Percentiles rank a stretch among this genome's conserved stretches.
Conservation (phyloP, 1,284 basidiomycete genomes). For the Inonotus obliquus region DNA sequence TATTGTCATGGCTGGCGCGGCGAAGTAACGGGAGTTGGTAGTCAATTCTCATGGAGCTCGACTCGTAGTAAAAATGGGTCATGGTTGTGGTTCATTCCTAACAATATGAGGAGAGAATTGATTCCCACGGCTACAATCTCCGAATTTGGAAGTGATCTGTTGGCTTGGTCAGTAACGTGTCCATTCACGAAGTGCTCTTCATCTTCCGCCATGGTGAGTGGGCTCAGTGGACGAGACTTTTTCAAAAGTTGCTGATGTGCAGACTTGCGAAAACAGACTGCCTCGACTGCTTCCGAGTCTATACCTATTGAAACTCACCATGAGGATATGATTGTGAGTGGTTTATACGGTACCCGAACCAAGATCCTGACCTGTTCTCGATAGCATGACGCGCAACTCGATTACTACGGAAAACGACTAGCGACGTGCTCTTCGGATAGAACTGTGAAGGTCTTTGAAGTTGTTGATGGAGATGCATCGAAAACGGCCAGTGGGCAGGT, state of each 20-base stretch:
- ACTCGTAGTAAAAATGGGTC: too few relatives aligned
- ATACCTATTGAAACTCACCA: conserved; percentile 87
- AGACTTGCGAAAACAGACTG: conserved; percentile 33
- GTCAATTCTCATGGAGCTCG: too few relatives aligned
- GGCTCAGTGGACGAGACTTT: background rate
- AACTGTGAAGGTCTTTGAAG: conserved; percentile 94
- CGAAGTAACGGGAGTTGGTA: too few relatives aligned
- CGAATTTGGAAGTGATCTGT: background rate
- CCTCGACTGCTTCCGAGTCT: conserved; percentile 57
- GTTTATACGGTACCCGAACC: background rate
- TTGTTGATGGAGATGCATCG: conserved; percentile 80
- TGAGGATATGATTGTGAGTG: conserved; percentile 90
- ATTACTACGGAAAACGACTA: conserved; percentile 95
- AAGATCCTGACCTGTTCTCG: background rate
- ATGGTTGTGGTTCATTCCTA: too few relatives aligned
- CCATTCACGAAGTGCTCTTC: background rate
- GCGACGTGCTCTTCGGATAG: conserved; percentile 97
- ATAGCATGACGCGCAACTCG: conserved; percentile 95
- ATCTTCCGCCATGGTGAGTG: background rate
- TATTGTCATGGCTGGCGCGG: too few relatives aligned
- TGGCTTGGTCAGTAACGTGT: background rate
- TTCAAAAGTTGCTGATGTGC: background rate
- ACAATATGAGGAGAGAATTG: too few relatives aligned
- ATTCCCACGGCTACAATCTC: background rate
- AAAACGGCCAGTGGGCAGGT: conserved; percentile 64